Base-by-base conservation (phyloP, 1,139 yeast species). In the Kodamaea derodonti region DNA sequence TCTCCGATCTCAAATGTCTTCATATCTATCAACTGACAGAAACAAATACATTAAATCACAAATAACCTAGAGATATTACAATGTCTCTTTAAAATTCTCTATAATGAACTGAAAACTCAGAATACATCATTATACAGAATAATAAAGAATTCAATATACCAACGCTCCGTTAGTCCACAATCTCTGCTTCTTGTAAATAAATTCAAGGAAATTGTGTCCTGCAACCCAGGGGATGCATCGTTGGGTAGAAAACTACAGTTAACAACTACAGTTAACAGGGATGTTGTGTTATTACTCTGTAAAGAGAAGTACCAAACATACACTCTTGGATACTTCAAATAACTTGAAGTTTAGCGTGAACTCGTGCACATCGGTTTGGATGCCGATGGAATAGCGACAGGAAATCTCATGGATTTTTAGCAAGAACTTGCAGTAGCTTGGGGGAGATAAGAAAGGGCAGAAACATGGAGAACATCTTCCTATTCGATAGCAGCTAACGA, bases 401-500 rank as follows among this genome's bases (percentile, higher is more conserved):
- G n/a, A n/a, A n/a, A n/a, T n/a, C n/a, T n/a, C n/a, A n/a, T n/a
- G n/a, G n/a, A n/a, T n/a, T n/a, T n/a, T n/a, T n/a, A n/a, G n/a
- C n/a, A n/a, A n/a, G n/a, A n/a, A n/a, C n/a, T n/a, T n/a, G n/a
- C n/a, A n/a, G n/a, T n/a, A n/a, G n/a, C n/a, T n/a, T n/a, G n/a
- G n/a, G n/a, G n/a, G n/a, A n/a, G n/a, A n/a, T n/a, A n/a, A n/a
- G n/a, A n/a, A n/a, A n/a, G n/a, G n/a, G n/a, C n/a, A n/a, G n/a
- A n/a, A n/a, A n/a, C n/a, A n/a, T n/a, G n/a, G n/a, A n/a, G n/a
- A n/a, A 18, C 17, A 12, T 30, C 22, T 20, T n/a, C 16, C 46
- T 56, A 75, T 44, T 72, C 78, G 33, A 81, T 68, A 31, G 84
- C 77, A 37, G 87, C 82, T 47, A 87, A 70, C 29, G 95, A 87